Evolutionary conservation across 176 grass and related monocot species (phyloP).

Genomic region (Dactylis glomerata): DNA sequence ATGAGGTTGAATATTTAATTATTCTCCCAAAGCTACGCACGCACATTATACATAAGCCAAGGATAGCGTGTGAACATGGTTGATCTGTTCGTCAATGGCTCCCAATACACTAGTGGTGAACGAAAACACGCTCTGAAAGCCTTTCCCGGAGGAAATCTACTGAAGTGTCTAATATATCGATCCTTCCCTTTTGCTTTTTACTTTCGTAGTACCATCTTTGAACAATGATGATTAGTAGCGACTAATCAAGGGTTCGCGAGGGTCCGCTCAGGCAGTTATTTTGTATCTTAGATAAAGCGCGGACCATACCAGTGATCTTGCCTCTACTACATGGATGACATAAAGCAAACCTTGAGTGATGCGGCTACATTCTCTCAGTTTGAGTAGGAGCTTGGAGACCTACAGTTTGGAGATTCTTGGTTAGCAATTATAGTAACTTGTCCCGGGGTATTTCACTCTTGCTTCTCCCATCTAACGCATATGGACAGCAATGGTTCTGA

Average conservation of each 20-base stretch:
- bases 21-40: background rate
- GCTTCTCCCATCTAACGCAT: background rate
- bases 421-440: too few species aligned
- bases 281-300: conserved; percentile 8
- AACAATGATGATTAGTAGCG: conserved; percentile 19
- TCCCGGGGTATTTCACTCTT: too few species aligned
- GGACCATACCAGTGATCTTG: conserved; percentile 6
- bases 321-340: background rate
- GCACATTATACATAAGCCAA: background rate
- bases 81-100: conserved; percentile 35
- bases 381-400: background rate
- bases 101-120: conserved; percentile 33
- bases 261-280: background rate
- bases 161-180: conserved; percentile 35
- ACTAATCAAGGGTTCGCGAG: conserved; percentile 5
- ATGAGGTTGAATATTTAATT: conserved; percentile 6
- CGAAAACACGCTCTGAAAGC: conserved; percentile 8
- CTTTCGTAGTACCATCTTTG: conserved; percentile 29
- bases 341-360: background rate
- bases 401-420: background rate
- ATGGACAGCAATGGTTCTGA: background rate
- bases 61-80: conserved; percentile 31
- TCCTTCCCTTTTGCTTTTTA: background rate
- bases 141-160: conserved; percentile 40
- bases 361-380: background rate